These are phyloP conservation scores for Monosporozyma yasuniensis DNA, from an alignment of 805 yeast species.

Conservation along the genomic window DNA sequence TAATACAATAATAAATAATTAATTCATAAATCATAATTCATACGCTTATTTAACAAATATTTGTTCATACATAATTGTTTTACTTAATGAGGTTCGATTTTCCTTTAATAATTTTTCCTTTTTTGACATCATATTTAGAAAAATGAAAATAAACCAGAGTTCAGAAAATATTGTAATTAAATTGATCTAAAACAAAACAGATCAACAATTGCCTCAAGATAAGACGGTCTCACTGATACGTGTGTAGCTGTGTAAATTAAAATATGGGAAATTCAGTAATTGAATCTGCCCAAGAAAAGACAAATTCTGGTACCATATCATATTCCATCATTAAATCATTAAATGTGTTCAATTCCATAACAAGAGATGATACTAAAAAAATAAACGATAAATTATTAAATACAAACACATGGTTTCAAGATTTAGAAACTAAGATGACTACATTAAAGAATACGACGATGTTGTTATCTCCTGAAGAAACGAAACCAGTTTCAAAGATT, in stretches of 20 bases:
- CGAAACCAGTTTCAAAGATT: not conserved
- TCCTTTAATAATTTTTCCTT: not conserved
- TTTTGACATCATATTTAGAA: not conserved
- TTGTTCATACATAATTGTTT: not conserved
- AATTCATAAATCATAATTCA: not conserved
- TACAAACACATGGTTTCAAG: conserved; percentile 19
- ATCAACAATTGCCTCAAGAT: too few relatives aligned
- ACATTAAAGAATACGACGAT: not conserved
- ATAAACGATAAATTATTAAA: conserved; percentile 12
- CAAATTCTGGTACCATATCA: conserved; percentile 20
- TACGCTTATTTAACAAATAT: too few relatives aligned
- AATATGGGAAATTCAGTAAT: conserved; percentile 16
- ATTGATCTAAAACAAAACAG: not conserved
- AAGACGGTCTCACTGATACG: too few relatives aligned
- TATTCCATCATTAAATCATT: conserved; percentile 28
- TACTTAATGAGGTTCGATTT: not conserved
- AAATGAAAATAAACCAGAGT: not conserved
- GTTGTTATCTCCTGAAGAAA: not conserved
- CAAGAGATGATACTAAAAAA: conserved; percentile 14
- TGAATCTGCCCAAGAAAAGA: conserved; percentile 23
- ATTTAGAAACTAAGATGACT: not conserved
- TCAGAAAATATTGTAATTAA: not conserved
- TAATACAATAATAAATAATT: too few relatives aligned
- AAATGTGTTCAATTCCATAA: conserved; percentile 8
- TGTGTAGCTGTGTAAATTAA: not conserved